A percentile compares a stretch with the other conserved stretches of the same genome.
Conservation (phyloP, 169 alveolate genomes). For the Babesia ovata region DNA sequence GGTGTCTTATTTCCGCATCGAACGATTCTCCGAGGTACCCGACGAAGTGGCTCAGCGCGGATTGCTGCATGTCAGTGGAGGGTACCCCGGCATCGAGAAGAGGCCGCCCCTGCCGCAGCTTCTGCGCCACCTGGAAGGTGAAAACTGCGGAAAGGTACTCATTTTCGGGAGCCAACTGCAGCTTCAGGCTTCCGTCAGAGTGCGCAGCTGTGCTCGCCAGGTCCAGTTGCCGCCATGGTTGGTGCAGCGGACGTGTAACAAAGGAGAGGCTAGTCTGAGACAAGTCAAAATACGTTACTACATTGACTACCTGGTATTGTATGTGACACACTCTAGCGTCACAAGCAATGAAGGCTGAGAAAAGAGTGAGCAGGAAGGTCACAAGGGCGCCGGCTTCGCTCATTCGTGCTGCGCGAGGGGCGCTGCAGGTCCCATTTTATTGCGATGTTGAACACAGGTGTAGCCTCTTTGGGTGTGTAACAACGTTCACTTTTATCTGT, state of each 20-base stretch:
- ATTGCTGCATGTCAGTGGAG: conserved; percentile 48
- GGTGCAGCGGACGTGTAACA: neutral
- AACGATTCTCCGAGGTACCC: conserved; percentile 37
- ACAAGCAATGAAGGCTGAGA: neutral
- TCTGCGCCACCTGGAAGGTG: conserved; percentile 66
- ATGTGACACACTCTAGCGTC: too few species aligned
- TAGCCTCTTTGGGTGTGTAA: neutral
- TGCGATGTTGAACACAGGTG: neutral
- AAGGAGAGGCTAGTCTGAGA: neutral
- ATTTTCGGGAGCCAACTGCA: neutral
- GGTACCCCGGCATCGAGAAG: conserved; percentile 47
- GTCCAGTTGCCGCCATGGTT: neutral
- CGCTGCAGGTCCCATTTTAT: conserved; percentile 10
- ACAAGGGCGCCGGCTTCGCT: neutral
- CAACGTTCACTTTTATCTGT: neutral
- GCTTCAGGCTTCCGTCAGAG: neutral
- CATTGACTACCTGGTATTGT: too few species aligned
- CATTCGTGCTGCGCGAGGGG: conserved; percentile 30
- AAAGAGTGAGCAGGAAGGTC: conserved; percentile 2
- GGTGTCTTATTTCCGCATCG: conserved; percentile 14
- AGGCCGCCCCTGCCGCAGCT: conserved; percentile 59
- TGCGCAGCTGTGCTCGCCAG: neutral
- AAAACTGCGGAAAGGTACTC: conserved; percentile 48
- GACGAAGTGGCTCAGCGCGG: conserved; percentile 54
- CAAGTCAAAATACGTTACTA: neutral